phyloP scores from a whole-genome alignment of 2,329 filamentous ascomycete genomes.

The Phialocephala sp. region DNA sequence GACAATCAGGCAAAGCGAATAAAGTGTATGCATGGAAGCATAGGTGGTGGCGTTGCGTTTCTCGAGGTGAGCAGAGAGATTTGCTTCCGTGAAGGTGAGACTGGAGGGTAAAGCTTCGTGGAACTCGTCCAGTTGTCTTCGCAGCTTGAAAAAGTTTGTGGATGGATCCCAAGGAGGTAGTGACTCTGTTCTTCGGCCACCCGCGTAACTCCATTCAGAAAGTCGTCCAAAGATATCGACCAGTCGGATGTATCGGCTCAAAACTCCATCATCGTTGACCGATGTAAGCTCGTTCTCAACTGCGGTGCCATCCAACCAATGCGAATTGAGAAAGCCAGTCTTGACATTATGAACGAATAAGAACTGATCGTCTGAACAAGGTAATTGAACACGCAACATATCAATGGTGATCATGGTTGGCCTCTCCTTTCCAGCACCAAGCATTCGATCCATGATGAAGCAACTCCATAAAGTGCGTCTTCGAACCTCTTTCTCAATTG shows the following conservation, averaged over 20 bases:
- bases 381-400: constrained; percentile 68
- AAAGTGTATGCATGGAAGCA: constrained; percentile 69
- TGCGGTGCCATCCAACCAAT: constrained; percentile 51
- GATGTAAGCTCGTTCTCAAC: constrained; percentile 45
- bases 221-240: constrained; percentile 66
- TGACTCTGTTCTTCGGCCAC: constrained; percentile 55
- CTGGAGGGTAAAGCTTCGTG: constrained; percentile 56
- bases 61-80: constrained; percentile 70
- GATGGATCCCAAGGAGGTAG: constrained; percentile 64
- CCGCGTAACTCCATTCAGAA: constrained; percentile 58
- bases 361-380: constrained; percentile 70
- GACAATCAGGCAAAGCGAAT: constrained; percentile 69
- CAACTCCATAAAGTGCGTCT: constrained; percentile 78
- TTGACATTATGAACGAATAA: constrained; percentile 63
- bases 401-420: constrained; percentile 63
- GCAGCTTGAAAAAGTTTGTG: constrained; percentile 60
- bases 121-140: constrained; percentile 57
- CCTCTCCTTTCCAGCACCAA: constrained; percentile 68
- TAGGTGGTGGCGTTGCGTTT: constrained; percentile 68
- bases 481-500: constrained; percentile 66
- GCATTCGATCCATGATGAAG: constrained; percentile 72
- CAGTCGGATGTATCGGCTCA: constrained; percentile 60
- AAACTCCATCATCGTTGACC: constrained; percentile 38
- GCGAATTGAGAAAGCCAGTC: constrained; percentile 54
- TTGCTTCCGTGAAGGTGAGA: constrained; percentile 63